Evolutionary conservation across 331 rosid genomes (phyloP).

Genomic region (Malus hybrid): DNA sequence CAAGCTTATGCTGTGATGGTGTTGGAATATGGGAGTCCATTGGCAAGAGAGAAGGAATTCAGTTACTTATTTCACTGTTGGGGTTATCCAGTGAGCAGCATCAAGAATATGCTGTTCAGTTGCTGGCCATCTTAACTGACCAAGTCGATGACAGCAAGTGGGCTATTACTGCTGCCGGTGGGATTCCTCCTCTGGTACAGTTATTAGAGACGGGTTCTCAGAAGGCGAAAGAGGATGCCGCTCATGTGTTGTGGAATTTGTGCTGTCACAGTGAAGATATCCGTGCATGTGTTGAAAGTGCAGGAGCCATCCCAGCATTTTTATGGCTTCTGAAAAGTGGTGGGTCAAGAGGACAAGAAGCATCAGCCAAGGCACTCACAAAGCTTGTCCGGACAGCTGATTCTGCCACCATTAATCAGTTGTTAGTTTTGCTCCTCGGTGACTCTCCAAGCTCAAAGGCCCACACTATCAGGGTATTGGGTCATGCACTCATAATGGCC

Average conservation of each 20-base stretch:
- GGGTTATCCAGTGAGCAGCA: conserved; percentile 95
- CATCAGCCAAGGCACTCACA: conserved; percentile 84
- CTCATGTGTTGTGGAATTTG: conserved; percentile 85
- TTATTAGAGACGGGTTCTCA: conserved; percentile 87
- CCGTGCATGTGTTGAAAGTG: conserved; percentile 96
- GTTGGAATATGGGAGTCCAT: conserved; percentile 89
- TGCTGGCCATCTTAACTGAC: conserved; percentile 72
- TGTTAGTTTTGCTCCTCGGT: conserved; percentile 80
- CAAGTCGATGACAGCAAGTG: conserved; percentile 96
- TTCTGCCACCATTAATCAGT: conserved; percentile 82
- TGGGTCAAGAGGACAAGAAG: conserved; percentile 80
- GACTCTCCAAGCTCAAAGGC: conserved; percentile 71
- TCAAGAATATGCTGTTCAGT: conserved; percentile 90
- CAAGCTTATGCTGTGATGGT: conserved; percentile 71
- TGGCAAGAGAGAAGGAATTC: conserved; percentile 84
- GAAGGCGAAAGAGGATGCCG: conserved; percentile 92
- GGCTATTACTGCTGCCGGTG: conserved; percentile 99
- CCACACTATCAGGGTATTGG: conserved; percentile 71
- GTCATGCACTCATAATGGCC: conserved; percentile 81
- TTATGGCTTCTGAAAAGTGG: conserved; percentile 90
- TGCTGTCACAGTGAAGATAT: conserved; percentile 98
- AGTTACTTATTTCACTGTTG: conserved; percentile 76
- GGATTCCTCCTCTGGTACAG: conserved; percentile 95
- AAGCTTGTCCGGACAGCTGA: conserved; percentile 79
- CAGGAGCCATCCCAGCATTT: conserved; percentile 90